Conservation (phyloP, 2,329 filamentous ascomycete genomes). For the Cytospora piceicola region DNA sequence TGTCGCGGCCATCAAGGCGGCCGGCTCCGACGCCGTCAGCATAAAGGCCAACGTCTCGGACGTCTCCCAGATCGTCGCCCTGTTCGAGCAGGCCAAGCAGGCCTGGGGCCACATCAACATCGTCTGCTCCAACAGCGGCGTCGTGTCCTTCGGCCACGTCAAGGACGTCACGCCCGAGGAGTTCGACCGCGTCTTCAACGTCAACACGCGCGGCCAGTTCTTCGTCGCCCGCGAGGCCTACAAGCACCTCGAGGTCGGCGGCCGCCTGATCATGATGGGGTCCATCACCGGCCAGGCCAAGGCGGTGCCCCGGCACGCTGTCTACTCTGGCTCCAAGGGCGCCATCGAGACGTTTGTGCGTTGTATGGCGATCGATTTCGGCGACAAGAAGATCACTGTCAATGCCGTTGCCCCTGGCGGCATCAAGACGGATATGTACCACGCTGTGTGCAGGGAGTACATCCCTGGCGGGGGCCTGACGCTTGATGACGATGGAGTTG, state of each 20-base stretch:
- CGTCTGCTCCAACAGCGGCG: constrained; percentile 71
- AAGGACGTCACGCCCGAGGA: constrained; percentile 72
- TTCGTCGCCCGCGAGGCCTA: constrained; percentile 73
- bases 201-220: constrained; percentile 72
- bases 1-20: constrained; percentile 67
- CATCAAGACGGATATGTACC: constrained; percentile 69
- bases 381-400: constrained; percentile 66
- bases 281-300: constrained; percentile 70
- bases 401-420: constrained; percentile 67
- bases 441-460: constrained; percentile 65
- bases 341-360: constrained; percentile 78
- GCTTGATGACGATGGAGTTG: constrained; percentile 60
- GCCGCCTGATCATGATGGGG: constrained; percentile 73
- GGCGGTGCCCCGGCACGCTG: constrained; percentile 70
- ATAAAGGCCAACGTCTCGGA: constrained; percentile 71
- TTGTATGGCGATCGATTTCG: constrained; percentile 70
- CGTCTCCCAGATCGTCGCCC: constrained; percentile 62
- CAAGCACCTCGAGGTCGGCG: constrained; percentile 69
- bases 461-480: constrained; percentile 61
- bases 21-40: constrained; percentile 64
- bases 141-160: constrained; percentile 69
- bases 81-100: constrained; percentile 66
- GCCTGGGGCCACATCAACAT: constrained; percentile 71
- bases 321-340: constrained; percentile 78
- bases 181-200: constrained; percentile 70